These are phyloP conservation scores for Tolypocladium tundrense DNA, from an alignment of 2,329 filamentous ascomycete species.

Conservation along the genomic window DNA sequence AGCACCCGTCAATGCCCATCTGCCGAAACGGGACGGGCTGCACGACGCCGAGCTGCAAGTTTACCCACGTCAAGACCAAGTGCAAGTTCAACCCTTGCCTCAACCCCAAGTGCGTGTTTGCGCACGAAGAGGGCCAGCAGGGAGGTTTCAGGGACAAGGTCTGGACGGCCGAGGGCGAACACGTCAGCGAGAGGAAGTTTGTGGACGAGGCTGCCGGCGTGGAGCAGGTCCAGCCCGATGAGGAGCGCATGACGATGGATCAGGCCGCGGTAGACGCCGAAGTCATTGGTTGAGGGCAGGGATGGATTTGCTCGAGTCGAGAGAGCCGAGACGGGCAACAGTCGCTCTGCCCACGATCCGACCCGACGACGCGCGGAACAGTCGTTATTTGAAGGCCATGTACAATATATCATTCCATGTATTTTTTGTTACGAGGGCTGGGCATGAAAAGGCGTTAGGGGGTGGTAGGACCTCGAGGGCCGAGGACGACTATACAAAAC, in stretches of 20 bases:
- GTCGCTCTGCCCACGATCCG: background rate
- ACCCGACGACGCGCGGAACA: background rate
- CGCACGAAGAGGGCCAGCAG: conserved; percentile 84
- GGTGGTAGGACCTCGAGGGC: background rate
- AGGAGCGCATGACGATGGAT: conserved; percentile 27
- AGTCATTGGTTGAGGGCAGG: conserved; percentile 17
- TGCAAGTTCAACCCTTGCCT: conserved; percentile 91
- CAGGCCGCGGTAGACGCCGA: conserved; percentile 25
- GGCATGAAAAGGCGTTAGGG: conserved; percentile 3
- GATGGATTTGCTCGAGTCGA: background rate
- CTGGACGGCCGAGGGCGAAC: conserved; percentile 64
- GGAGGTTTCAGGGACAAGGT: conserved; percentile 81
- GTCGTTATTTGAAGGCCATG: background rate
- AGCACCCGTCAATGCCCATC: conserved; percentile 74
- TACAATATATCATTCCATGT: background rate
- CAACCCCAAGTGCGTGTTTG: conserved; percentile 79
- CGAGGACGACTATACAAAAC: background rate
- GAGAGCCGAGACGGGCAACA: background rate
- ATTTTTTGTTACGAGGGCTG: background rate
- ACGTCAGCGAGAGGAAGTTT: conserved; percentile 85
- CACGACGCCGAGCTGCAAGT: conserved; percentile 72
- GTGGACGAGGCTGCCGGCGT: conserved; percentile 58
- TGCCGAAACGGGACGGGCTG: conserved; percentile 92
- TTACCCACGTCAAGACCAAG: conserved; percentile 72
- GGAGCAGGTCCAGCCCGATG: conserved; percentile 59